A percentile compares a stretch with the other conserved stretches of the same genome.
Conservation (phyloP, 345 rosid genomes). For the Zanthoxylum bungeanum region DNA sequence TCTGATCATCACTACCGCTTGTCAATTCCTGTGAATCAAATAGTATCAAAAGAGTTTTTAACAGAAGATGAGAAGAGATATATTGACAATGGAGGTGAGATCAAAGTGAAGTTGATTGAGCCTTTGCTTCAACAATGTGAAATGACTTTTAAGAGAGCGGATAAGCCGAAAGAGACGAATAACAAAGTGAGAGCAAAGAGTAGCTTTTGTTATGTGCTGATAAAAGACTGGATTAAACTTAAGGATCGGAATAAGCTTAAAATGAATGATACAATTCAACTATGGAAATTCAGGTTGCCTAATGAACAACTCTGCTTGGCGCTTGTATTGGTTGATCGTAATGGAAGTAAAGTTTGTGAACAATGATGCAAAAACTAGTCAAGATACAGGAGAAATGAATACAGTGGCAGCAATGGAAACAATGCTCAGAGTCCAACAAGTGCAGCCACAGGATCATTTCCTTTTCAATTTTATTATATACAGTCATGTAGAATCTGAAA, state of each 20-base stretch:
- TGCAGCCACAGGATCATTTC: no score
- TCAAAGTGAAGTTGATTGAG: not conserved
- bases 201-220: not conserved
- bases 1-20: not conserved
- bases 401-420: no score
- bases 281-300: constrained; percentile 1
- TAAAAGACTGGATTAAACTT: not conserved
- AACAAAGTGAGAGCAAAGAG: not conserved
- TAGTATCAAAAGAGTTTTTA: not conserved
- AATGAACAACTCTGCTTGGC: not conserved
- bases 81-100: not conserved
- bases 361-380: no score
- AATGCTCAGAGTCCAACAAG: no score
- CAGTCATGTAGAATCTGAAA: no score
- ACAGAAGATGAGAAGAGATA: not conserved
- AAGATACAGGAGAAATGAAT: no score
- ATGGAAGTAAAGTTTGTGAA: not conserved
- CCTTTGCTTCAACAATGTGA: not conserved
- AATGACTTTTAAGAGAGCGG: not conserved
- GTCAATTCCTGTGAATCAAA: not conserved
- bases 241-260: not conserved
- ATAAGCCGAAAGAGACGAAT: not conserved
- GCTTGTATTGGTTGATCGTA: not conserved
- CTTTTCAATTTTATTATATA: no score
- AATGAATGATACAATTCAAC: not conserved